phyloP scores from a whole-genome alignment of 1,139 yeast genomes.

The Chernovozyma sophiae-reginae region DNA sequence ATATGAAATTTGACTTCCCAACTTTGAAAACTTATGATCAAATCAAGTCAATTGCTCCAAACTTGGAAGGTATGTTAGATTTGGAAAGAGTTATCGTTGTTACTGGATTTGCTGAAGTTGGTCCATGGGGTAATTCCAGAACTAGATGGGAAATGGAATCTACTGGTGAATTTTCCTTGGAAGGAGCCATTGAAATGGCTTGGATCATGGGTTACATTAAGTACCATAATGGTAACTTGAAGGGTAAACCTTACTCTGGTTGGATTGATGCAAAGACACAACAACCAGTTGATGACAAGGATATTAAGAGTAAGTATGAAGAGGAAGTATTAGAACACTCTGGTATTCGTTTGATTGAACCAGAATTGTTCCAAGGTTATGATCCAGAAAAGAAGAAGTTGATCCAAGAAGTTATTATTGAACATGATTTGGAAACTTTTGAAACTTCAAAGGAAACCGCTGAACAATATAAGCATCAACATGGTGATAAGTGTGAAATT shows the following conservation, averaged over 20 bases:
- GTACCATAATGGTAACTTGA: slow-evolving; percentile 88
- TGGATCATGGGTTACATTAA: slow-evolving; percentile 98
- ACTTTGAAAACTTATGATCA: slow-evolving; percentile 71
- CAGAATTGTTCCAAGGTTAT: slow-evolving; percentile 89
- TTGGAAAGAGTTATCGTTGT: slow-evolving; percentile 89
- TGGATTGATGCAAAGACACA: slow-evolving; percentile 96
- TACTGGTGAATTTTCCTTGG: slow-evolving; percentile 89
- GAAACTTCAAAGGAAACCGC: slow-evolving; percentile 96
- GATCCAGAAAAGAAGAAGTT: slow-evolving; percentile 91
- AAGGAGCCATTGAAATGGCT: slow-evolving; percentile 98
- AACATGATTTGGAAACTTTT: slow-evolving; percentile 93
- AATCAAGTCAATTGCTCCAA: slow-evolving; percentile 65
- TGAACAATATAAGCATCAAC: slow-evolving; percentile 87
- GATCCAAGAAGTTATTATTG: slow-evolving; percentile 92
- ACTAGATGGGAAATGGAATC: slow-evolving; percentile 99
- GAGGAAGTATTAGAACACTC: slow-evolving; percentile 82
- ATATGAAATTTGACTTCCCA: slow-evolving; percentile 93
- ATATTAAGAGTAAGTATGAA: slow-evolving; percentile 88
- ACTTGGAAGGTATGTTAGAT: slow-evolving; percentile 87
- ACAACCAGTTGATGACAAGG: slow-evolving; percentile 91
- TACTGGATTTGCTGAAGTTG: slow-evolving; percentile 97
- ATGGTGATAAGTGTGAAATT: slow-evolving; percentile 90
- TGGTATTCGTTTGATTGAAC: slow-evolving; percentile 95
- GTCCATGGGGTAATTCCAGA: slow-evolving; percentile 99
- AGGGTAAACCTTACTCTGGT: slow-evolving; percentile 86